A percentile compares a stretch with the other conserved stretches of the same genome.
Evolutionary conservation across 306 rosid genomes (phyloP).

Genomic region (Mucuna pruriens): DNA sequence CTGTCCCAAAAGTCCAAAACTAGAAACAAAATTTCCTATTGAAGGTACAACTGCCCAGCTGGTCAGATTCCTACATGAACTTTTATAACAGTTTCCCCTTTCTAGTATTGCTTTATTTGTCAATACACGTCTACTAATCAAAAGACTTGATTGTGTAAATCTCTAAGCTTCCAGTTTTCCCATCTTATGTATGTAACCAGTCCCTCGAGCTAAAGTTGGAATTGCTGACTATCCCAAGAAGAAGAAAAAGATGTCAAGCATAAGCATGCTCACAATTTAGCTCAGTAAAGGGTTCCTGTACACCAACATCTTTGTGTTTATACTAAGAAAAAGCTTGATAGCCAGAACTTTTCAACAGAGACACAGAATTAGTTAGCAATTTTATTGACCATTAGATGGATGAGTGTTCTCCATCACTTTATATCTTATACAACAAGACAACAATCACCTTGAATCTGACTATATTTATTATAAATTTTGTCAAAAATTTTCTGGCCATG

Average conservation of each 20-base stretch:
- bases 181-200: background rate
- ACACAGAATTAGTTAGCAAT: background rate
- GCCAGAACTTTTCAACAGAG: background rate
- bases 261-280: background rate
- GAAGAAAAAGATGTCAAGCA: background rate
- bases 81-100: background rate
- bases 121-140: background rate
- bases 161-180: conserved; percentile 3
- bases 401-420: background rate
- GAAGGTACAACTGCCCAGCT: background rate
- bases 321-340: background rate
- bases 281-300: background rate
- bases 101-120: background rate
- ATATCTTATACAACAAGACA: conserved; percentile 13
- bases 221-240: background rate
- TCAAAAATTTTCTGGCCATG: background rate
- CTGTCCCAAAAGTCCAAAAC: background rate
- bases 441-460: background rate
- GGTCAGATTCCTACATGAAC: background rate
- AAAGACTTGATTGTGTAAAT: conserved; percentile 4
- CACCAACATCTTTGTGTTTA: background rate
- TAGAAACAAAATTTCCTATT: background rate
- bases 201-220: background rate
- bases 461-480: background rate
- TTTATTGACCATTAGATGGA: background rate